Evolutionary conservation across 768 basidiomycete species (phyloP), one percentile per base, ranked within the genome.

Genomic region (Serendipita sp.): DNA sequence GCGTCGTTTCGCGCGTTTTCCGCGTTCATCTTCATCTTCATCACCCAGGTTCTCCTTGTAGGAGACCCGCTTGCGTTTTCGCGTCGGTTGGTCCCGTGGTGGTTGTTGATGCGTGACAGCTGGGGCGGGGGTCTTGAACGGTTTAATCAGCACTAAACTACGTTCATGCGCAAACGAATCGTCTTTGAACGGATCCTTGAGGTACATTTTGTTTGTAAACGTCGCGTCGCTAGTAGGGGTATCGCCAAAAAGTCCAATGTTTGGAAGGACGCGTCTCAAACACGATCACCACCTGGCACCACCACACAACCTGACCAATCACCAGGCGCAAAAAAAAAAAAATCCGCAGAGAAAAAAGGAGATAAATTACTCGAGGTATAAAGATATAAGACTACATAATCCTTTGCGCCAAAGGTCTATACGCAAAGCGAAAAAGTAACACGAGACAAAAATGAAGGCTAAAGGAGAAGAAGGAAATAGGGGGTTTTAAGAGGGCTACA

Each of bases 61-160:
- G 0, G 86, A 90, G 24, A 92, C 83, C 13, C 88, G 83, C 69
- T 90, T 94, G 58, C 92, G 82, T 71, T 95, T 96, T 26, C 92
- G 80, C 66, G 78, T 78, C 0, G 84, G 85, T 67, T 86, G 84
- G 3, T 75, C 73, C 38, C 82, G 81, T n/a, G n/a, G n/a, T n/a
- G n/a, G n/a, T n/a, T n/a, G n/a, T 48, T 81, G 79, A 11, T 75
- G 68, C 42, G 61, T 63, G 42, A 68, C 70, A 11, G 76, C 69
- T 30, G 75, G 67, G 0, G 83, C 78, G 3, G 90, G 90, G 1
- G 84, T 75, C 70, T 89, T 90, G 77, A 90, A 92, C 0, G 87
- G 90, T 68, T 85, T 84, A 74, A 34, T 34, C 11, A 67, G 42
- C 17, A n/a, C 30, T 33, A 58, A 9, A 33, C 17, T 26, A 24